These are phyloP conservation scores for Tolypocladium capitatum DNA, from an alignment of 2,329 filamentous ascomycete genomes.

Conservation along the genomic window DNA sequence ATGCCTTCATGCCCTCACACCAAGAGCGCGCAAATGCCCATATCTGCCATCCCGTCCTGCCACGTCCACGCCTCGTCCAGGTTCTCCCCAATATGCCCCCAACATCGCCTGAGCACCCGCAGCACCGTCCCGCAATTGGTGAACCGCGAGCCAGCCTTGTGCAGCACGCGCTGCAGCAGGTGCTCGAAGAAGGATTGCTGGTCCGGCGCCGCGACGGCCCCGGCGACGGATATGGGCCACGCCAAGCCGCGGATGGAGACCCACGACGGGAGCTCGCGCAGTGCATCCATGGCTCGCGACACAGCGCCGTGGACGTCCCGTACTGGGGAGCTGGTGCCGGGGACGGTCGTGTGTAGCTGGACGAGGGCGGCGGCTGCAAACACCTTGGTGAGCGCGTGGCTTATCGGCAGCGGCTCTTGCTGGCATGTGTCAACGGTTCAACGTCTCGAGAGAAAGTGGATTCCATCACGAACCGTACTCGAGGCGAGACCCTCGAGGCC, in stretches of 20 bases:
- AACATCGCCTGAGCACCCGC: constrained; percentile 6
- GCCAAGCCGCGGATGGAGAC: constrained; percentile 5
- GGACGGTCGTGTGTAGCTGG: constrained; percentile 3
- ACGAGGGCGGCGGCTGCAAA: constrained; percentile 8
- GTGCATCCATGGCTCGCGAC: constrained; percentile 1
- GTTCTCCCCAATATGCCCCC: constrained; percentile 1
- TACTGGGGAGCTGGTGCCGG: neutral
- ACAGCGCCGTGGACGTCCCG: constrained; percentile 1
- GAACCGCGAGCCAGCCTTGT: constrained; percentile 3
- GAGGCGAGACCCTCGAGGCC: neutral
- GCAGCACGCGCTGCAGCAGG: constrained; percentile 2
- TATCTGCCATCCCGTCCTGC: constrained; percentile 6
- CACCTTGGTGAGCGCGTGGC: constrained; percentile 1
- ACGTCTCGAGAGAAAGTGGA: neutral
- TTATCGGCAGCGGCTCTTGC: neutral
- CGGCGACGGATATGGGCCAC: constrained; percentile 8
- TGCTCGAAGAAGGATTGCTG: constrained; percentile 8
- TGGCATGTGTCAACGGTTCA: neutral
- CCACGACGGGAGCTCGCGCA: constrained; percentile 3
- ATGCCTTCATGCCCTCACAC: too few species aligned
- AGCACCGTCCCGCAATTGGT: constrained; percentile 8
- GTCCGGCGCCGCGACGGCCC: constrained; percentile 4
- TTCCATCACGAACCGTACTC: neutral
- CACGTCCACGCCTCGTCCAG: constrained; percentile 6
- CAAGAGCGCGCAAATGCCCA: constrained; percentile 9